These are phyloP conservation scores for Adansonia digitata DNA, from an alignment of 345 rosid species.

Conservation along the genomic window DNA sequence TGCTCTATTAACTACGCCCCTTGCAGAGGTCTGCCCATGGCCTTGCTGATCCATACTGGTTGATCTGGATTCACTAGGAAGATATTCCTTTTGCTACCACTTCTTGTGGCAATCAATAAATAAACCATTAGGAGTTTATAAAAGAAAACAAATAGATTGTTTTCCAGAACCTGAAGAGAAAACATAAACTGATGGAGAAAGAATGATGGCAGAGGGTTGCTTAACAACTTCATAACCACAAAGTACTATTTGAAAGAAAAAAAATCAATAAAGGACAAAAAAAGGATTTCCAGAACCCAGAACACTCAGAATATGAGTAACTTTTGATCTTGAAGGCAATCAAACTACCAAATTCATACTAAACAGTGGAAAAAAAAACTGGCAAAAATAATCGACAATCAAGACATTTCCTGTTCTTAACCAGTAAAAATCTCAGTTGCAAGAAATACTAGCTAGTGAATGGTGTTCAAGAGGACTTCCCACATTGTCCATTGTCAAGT, in stretches of 20 bases:
- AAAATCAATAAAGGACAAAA: neutral
- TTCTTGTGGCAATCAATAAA: neutral
- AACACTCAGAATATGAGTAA: neutral
- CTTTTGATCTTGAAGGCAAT: neutral
- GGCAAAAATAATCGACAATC: neutral
- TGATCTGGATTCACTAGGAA: neutral
- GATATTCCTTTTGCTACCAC: neutral
- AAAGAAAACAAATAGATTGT: neutral
- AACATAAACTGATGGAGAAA: neutral
- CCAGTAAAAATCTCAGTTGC: neutral
- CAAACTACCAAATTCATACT: neutral
- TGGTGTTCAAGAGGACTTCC: neutral
- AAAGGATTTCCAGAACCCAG: neutral
- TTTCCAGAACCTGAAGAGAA: neutral
- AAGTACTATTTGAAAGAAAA: no score
- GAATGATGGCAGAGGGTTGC: neutral
- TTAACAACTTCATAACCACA: neutral
- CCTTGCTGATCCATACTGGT: constrained; percentile 69
- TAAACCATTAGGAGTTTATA: neutral
- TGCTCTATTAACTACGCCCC: constrained; percentile 36
- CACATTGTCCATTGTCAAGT: no score
- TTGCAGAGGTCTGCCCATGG: constrained; percentile 55
- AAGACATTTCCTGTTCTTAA: neutral
- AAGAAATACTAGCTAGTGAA: neutral
- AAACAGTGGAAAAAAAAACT: neutral